Base-by-base conservation (phyloP, 805 yeast genomes). In the Alloascoidea hylecoeti region DNA sequence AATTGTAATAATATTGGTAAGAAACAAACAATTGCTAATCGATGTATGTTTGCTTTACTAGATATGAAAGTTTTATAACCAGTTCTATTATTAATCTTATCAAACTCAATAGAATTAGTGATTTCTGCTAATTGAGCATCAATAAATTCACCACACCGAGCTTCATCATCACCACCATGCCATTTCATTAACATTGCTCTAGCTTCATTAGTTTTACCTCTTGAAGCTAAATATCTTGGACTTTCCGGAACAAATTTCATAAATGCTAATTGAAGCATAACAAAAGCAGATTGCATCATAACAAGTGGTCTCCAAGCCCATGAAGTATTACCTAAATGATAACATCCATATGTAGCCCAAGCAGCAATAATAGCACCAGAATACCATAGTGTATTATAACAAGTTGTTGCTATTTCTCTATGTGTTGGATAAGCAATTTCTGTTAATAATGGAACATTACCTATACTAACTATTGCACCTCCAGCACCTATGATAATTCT, bases 351-450 rank as follows among this genome's bases (percentile, higher is more conserved):
- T 2, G 72, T 58, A 37, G 63, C 60, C 69, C 72, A 65, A 17
- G 72, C 68, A 4, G 75, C 70, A 35, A 70, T 49, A 39, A 68
- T 49, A n/a, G 73, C 72, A 35, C 77, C 77, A 30, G 68, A 46
- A 45, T 66, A 68, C 75, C 73, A 69, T 42, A 64, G 62, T 15
- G 48, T 60, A 50, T 70, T 71, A 54, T 61, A 71, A 39, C 63
- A 53, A n/a, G 71, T 58, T 18, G 71, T 64, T 34, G 57, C 45
- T 23, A 57, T 51, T 33, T 58, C 55, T 47, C 72, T 53, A 37
- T 62, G 66, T 2, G 62, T 44, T 16, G 77, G 77, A 45, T 56
- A 70, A 2, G 74, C 51, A 14, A 70, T 43, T 45, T 72, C 78
- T 3, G 74, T 27, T 15, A 33, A 12, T 13, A 16, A 14, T 33